Base-by-base conservation (phyloP, 202 grass and related monocot species). In the Dendrocalamus latiflorus region DNA sequence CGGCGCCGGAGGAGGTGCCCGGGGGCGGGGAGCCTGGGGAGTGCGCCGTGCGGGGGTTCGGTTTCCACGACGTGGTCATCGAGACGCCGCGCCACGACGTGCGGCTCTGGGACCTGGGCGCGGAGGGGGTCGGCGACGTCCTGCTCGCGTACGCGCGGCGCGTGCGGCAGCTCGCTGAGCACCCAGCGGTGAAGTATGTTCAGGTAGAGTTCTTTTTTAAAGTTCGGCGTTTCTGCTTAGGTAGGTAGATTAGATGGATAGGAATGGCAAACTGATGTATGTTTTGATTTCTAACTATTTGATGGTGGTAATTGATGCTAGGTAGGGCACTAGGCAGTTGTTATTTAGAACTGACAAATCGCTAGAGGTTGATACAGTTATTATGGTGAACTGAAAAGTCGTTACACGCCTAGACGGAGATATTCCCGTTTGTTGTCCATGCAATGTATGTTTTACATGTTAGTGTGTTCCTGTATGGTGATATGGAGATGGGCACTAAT, bases 51-150 rank as follows among this genome's bases (percentile, higher is more conserved):
- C 44, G 47, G 25, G 91, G 91, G 22, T 98, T 95, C 77, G 95
- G 95, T 9, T 93, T 98, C 89, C 95, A 98, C 66, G 95, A 98
- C 64, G 95, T 98, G 80, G 91, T 98, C 75, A 98, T 98, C 41
- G 93, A 98, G 93, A 95, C 91, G 14, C 95, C 95, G 33, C 53
- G 85, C 59, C 95, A 98, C 79, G 88, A 94, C 17, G 85, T 93
- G 20, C 89, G 85, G 78, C 74, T 98, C 45, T 93, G 75, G 65
- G 91, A 98, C 67, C 84, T 95, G 53, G 69, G 68, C 44, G 76
- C 85, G 4, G 58, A 82, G 48, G 93, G 78, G n/a, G 85, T 93
- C 42, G 70, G 87, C 22, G 91, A 95, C 84, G 80, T 98, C 20
- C 75, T 98, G 76, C 91, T 98, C 59, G 80, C 91, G 2, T 91